A percentile compares a stretch with the other conserved stretches of the same genome.
phyloP scores from a whole-genome alignment of 208 protist genomes.

The Acanthamoeba polyphaga region DNA sequence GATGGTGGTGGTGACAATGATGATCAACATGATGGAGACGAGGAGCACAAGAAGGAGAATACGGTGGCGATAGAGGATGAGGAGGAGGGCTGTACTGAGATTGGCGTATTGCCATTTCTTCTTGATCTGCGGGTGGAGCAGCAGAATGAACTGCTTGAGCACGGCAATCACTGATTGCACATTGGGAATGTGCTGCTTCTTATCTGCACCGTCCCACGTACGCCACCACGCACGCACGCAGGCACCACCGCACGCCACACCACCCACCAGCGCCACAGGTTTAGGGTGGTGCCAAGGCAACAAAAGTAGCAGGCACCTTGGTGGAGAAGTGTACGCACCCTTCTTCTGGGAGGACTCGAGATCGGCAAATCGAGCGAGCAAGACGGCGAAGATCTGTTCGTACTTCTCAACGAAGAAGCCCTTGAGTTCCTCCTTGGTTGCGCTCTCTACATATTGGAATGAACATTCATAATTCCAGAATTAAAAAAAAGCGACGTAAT shows the following conservation, averaged over 20 bases:
- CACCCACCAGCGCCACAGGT: neutral
- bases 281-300: neutral
- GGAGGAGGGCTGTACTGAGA: neutral
- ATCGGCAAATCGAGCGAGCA: constrained; percentile 50
- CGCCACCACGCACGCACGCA: too few relatives aligned
- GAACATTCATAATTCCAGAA: too few relatives aligned
- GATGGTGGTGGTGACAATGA: neutral
- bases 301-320: neutral
- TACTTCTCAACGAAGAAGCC: constrained; percentile 29
- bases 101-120: constrained; percentile 70
- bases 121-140: constrained; percentile 19
- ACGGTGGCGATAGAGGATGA: neutral
- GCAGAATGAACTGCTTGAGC: constrained; percentile 59
- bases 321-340: neutral
- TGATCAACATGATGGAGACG: neutral
- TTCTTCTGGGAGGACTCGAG: constrained; percentile 70
- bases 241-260: too few relatives aligned
- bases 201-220: constrained; percentile 50
- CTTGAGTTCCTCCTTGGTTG: constrained; percentile 14
- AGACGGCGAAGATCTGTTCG: constrained; percentile 67
- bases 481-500: too few relatives aligned
- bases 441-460: too few relatives aligned
- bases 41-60: neutral
- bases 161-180: constrained; percentile 14
- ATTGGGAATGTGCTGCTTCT: constrained; percentile 59